Evolutionary conservation across 2,329 filamentous ascomycete genomes (phyloP).

Genomic region (Elsinoe australis): DNA sequence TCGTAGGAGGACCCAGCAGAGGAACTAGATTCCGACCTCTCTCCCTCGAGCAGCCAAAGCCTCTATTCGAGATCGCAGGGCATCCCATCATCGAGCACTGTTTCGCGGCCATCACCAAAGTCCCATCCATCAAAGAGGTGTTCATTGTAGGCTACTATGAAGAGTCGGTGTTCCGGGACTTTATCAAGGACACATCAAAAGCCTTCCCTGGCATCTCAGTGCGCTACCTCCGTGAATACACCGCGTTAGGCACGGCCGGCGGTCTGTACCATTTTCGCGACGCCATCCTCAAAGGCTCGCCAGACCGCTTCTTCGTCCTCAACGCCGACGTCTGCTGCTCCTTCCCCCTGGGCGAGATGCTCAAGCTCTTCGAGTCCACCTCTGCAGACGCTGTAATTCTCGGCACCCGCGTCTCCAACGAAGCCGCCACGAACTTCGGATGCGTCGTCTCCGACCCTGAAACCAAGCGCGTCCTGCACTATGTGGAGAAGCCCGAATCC

Average conservation of each 20-base stretch:
- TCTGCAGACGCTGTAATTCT: conserved; percentile 95
- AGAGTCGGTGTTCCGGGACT: conserved; percentile 91
- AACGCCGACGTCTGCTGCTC: conserved; percentile 99
- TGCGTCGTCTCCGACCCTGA: conserved; percentile 94
- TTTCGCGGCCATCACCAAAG: conserved; percentile 81
- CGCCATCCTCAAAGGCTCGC: conserved; percentile 90
- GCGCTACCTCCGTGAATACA: conserved; percentile 95
- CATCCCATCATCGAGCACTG: conserved; percentile 99
- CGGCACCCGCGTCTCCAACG: conserved; percentile 82
- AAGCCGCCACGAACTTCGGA: conserved; percentile 90
- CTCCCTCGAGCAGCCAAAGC: conserved; percentile 83
- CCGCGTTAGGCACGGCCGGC: conserved; percentile 88
- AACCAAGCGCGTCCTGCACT: conserved; percentile 92
- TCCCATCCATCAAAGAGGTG: conserved; percentile 88
- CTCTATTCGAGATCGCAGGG: conserved; percentile 94
- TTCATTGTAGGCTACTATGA: conserved; percentile 99
- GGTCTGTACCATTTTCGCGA: conserved; percentile 99
- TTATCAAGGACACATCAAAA: conserved; percentile 82
- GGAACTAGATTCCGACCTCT: conserved; percentile 93
- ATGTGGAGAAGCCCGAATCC: conserved; percentile 97
- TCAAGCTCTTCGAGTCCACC: conserved; percentile 86
- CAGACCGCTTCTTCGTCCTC: conserved; percentile 91
- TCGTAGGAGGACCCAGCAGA: conserved; percentile 75
- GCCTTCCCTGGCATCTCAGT: conserved; percentile 84
- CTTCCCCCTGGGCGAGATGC: conserved; percentile 93